Conservation (phyloP, 768 basidiomycete species). For the Amanita rimosa region DNA sequence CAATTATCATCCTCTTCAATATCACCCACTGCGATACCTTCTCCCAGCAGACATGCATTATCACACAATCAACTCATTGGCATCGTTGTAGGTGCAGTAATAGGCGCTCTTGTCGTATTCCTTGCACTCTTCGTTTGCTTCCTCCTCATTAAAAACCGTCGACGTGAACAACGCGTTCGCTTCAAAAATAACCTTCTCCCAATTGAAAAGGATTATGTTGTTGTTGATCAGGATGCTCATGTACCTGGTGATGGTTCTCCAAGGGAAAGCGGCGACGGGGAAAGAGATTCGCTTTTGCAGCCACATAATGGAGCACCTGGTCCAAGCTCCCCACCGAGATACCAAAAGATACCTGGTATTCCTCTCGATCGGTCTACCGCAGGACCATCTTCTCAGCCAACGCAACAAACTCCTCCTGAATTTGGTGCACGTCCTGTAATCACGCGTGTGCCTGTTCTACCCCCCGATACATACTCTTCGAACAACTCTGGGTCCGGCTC, state of each 20-base stretch:
- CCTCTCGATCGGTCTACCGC: slow-evolving; percentile 2
- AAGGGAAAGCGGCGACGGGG: slow-evolving; percentile 51
- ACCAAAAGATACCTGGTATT: neutral
- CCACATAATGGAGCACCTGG: slow-evolving; percentile 13
- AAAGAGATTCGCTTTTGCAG: slow-evolving; percentile 53
- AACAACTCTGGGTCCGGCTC: slow-evolving; percentile 4
- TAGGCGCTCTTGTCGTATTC: slow-evolving; percentile 37
- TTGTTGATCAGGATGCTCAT: slow-evolving; percentile 26
- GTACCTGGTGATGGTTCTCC: slow-evolving; percentile 56
- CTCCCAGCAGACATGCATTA: slow-evolving; percentile 10
- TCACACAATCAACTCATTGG: slow-evolving; percentile 34
- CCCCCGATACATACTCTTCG: neutral
- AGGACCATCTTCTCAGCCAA: neutral
- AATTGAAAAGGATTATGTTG: slow-evolving; percentile 26
- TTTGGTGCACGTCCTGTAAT: slow-evolving; percentile 19
- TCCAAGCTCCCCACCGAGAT: neutral
- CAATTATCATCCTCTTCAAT: neutral
- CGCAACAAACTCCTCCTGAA: neutral
- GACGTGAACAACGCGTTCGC: slow-evolving; percentile 10
- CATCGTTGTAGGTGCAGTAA: slow-evolving; percentile 48
- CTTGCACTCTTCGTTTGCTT: slow-evolving; percentile 34
- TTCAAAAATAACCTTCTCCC: slow-evolving; percentile 20
- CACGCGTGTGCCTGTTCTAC: slow-evolving; percentile 27
- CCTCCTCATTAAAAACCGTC: slow-evolving; percentile 19
- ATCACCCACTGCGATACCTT: slow-evolving; percentile 12